phyloP scores from a whole-genome alignment of 805 yeast species.

The Komagataella mondaviorum region DNA sequence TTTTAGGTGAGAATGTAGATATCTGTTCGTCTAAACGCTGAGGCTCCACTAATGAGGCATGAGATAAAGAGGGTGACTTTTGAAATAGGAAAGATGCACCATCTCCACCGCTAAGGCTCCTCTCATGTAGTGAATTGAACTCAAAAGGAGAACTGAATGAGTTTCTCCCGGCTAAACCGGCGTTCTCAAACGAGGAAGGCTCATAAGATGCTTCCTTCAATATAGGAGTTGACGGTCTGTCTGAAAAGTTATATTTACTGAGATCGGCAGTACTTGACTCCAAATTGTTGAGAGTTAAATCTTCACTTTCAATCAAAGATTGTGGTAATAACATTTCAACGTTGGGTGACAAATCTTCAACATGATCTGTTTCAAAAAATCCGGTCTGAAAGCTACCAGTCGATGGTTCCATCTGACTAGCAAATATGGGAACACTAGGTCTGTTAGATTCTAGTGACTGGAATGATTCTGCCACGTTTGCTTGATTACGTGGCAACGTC shows the following conservation, averaged over 20 bases:
- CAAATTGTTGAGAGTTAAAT: slow-evolving; percentile 2
- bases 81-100: not conserved
- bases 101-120: not conserved
- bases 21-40: not conserved
- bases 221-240: not conserved
- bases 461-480: not conserved
- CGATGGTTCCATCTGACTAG: not conserved
- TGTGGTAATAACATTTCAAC: slow-evolving; percentile 17
- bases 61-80: not conserved
- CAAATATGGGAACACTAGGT: not conserved
- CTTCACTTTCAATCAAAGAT: slow-evolving; percentile 14
- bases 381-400: not conserved
- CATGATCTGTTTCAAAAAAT: not conserved
- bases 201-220: not conserved
- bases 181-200: not conserved
- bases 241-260: not conserved
- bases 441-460: not conserved
- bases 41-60: not conserved
- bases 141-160: not conserved
- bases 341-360: slow-evolving; percentile 1
- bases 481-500: not conserved
- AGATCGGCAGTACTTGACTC: not conserved
- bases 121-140: not conserved
- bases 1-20: slow-evolving; percentile 15
- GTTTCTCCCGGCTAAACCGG: not conserved